A percentile compares a stretch with the other conserved stretches of the same genome.
Evolutionary conservation across 305 asterid species (phyloP).

Genomic region (Solanum hybrid): DNA sequence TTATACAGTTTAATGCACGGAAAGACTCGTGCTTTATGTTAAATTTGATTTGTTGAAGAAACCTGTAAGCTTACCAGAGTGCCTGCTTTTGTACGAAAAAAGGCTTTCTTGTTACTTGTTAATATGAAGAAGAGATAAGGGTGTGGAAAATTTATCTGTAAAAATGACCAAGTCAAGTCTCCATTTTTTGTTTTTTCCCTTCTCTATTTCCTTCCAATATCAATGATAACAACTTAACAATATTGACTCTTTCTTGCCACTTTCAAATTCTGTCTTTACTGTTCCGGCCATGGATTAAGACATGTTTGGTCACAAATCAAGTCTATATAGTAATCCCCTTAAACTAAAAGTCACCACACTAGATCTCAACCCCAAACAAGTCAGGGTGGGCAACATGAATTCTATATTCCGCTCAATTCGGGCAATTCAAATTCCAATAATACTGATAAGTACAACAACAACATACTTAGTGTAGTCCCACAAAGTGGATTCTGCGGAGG

Average conservation of each 20-base stretch:
- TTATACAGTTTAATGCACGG: neutral
- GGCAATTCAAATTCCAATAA: neutral
- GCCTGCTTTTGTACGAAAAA: constrained; percentile 1
- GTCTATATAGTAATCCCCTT: neutral
- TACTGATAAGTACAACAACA: neutral
- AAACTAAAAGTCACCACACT: neutral
- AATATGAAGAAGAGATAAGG: neutral
- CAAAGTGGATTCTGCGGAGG: neutral
- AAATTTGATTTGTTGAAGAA: neutral
- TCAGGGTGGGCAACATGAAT: neutral
- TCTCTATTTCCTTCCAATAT: neutral
- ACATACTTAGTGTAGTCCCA: neutral
- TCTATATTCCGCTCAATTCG: neutral
- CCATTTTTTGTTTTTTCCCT: neutral
- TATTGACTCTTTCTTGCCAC: neutral
- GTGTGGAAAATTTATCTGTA: neutral
- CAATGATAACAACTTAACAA: neutral
- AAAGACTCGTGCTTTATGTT: neutral
- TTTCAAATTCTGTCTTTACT: neutral
- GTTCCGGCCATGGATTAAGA: neutral
- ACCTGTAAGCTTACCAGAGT: constrained; percentile 32
- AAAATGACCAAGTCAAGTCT: neutral
- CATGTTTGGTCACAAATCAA: neutral
- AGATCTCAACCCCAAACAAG: neutral
- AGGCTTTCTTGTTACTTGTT: neutral